These are phyloP conservation scores for Microcyclosporella mali DNA, from an alignment of 2,329 filamentous ascomycete genomes.

Conservation along the genomic window DNA sequence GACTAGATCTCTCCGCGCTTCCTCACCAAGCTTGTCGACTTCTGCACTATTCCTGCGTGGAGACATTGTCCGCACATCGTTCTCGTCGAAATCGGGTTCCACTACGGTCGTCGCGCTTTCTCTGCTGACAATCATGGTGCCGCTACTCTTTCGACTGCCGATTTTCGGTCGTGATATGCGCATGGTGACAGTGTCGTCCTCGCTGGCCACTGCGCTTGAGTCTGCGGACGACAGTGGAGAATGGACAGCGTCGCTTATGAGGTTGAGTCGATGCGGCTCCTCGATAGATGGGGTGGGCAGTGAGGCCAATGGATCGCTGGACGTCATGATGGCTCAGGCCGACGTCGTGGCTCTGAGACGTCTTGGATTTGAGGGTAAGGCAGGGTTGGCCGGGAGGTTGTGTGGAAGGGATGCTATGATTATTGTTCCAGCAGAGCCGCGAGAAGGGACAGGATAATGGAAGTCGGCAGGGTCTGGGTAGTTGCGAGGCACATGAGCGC, in stretches of 20 bases:
- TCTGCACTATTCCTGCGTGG: conserved; percentile 85
- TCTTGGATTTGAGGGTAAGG: no score
- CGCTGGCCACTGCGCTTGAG: conserved; percentile 28
- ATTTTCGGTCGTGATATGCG: conserved; percentile 54
- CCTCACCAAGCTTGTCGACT: conserved; percentile 76
- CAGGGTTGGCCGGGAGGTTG: neutral
- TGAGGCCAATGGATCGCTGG: conserved; percentile 6
- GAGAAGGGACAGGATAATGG: no score
- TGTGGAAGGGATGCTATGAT: neutral
- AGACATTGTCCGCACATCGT: conserved; percentile 88
- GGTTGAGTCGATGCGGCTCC: conserved; percentile 17
- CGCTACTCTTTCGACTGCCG: conserved; percentile 67
- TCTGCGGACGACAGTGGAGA: conserved; percentile 24
- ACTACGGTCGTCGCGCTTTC: conserved; percentile 52
- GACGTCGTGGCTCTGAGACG: neutral
- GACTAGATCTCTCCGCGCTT: conserved; percentile 62
- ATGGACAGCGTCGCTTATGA: conserved; percentile 5
- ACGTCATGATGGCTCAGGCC: conserved; percentile 15
- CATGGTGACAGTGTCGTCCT: conserved; percentile 23
- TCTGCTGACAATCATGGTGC: conserved; percentile 71
- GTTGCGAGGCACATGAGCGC: no score
- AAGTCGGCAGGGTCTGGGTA: no score
- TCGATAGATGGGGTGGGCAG: conserved; percentile 20
- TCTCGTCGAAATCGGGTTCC: conserved; percentile 65
- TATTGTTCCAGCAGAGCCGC: neutral